Conservation (phyloP, 2,329 filamentous ascomycete genomes). For the Dactylonectria estremocensis region DNA sequence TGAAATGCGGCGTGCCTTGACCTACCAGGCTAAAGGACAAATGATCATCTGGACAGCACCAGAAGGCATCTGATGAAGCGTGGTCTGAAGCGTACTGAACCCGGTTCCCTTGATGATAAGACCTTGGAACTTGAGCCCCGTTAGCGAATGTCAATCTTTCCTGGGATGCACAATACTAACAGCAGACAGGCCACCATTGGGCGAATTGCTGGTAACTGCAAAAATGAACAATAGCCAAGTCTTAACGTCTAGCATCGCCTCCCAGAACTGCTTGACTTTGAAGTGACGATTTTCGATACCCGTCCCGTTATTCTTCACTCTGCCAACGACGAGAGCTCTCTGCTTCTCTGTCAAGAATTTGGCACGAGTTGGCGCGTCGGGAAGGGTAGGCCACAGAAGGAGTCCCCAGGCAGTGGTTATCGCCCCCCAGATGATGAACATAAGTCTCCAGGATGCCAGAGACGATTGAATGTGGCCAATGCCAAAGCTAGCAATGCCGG, state of each 20-base stretch:
- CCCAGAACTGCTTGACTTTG: constrained; percentile 63
- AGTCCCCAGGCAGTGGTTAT: constrained; percentile 64
- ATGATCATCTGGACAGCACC: constrained; percentile 37
- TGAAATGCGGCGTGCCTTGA: not conserved
- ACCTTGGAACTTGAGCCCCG: constrained; percentile 36
- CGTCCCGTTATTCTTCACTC: constrained; percentile 66
- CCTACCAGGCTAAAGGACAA: constrained; percentile 39
- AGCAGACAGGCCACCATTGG: constrained; percentile 64
- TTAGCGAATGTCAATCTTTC: constrained; percentile 30
- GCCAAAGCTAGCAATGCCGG: constrained; percentile 39
- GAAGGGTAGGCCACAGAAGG: constrained; percentile 67
- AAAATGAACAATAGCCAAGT: constrained; percentile 72
- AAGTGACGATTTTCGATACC: constrained; percentile 67
- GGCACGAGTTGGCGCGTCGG: constrained; percentile 66
- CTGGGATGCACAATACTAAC: not conserved
- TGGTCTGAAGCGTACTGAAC: constrained; percentile 37
- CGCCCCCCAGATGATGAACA: constrained; percentile 42
- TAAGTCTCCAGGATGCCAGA: constrained; percentile 26
- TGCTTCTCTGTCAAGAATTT: constrained; percentile 63
- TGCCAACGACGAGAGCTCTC: constrained; percentile 63
- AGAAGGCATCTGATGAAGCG: constrained; percentile 38
- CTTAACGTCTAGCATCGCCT: constrained; percentile 68
- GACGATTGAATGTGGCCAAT: constrained; percentile 38
- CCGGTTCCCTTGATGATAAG: constrained; percentile 44
- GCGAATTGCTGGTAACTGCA: constrained; percentile 66